Base-by-base conservation (phyloP, 2,329 filamentous ascomycete genomes). In the Aspergillus ochraceus region DNA sequence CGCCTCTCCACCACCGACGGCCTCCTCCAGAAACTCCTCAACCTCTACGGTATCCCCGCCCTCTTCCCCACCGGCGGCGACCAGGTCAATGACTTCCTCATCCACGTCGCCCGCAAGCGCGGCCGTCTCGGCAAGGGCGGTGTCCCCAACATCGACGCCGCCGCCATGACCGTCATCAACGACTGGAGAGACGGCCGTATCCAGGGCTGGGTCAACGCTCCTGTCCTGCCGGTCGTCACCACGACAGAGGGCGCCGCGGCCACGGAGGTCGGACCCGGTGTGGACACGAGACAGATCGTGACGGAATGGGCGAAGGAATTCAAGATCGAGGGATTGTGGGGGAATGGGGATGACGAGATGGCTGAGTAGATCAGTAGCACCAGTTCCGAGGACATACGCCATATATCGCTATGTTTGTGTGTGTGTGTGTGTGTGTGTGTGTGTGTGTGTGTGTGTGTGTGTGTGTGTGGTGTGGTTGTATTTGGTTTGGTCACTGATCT, bases 101-200 rank as follows among this genome's bases (percentile, higher is more conserved):
- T 98, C 56, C 94, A 99, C 75, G 94, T 99, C 12, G 95, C 95
- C 5, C 86, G 95, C 70, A 97, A 97, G 82, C 86, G 95, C 61
- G 95, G 95, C 55, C 84, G 95, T 59, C 83, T 99, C 17, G 92
- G 94, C 54, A 89, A 90, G 67, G 93, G 94, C 20, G 95, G 95
- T 63, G 84, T 98, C 17, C 95, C 95, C 49, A 99, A 98, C 76
- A 77, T 98, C 60, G 83, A 87, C 66, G 88, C 90, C 56, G 94
- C 95, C 8, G 95, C 94, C 64, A 94, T 95, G 84, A 90, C 91
- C 0, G 93, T 99, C 58, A 87, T 99, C 59, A 95, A 88, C n/a
- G 95, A 99, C 80, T 96, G 95, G 91, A 86, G 95, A 67, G 94
- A 98, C 74, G 94, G 93, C 26, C 87, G 95, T 55, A 96, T 99